These are phyloP conservation scores for Eragrostis tef DNA, from an alignment of 202 grass and related monocot species.

Conservation along the genomic window DNA sequence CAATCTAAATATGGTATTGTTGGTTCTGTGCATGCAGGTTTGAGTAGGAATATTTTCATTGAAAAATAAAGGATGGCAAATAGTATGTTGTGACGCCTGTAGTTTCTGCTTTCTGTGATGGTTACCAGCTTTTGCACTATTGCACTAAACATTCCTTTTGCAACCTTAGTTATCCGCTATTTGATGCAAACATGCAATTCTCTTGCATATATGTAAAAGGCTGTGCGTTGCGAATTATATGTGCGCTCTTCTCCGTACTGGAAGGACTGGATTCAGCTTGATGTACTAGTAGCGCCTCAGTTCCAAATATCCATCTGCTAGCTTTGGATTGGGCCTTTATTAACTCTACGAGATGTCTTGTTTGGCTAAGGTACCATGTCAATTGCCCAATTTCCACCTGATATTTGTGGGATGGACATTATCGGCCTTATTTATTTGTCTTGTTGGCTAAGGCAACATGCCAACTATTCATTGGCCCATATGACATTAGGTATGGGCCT, in stretches of 20 bases:
- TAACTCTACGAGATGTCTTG: too few species aligned
- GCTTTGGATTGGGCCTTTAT: neutral
- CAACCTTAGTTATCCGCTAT: neutral
- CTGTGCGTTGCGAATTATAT: neutral
- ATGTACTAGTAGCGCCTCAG: too few species aligned
- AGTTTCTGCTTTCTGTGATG: neutral
- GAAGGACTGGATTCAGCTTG: neutral
- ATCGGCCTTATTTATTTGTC: too few species aligned
- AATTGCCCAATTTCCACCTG: neutral
- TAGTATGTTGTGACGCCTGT: slow-evolving; percentile 7
- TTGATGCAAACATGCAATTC: neutral
- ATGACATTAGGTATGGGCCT: neutral
- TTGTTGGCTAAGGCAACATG: neutral
- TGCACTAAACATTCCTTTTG: neutral
- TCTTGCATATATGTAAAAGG: neutral
- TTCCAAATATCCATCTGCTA: neutral
- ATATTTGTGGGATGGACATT: too few species aligned
- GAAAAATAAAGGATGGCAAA: neutral
- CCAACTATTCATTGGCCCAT: neutral
- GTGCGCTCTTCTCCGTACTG: neutral
- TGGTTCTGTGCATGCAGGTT: slow-evolving; percentile 36
- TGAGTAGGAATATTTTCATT: slow-evolving; percentile 23
- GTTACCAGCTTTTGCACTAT: neutral
- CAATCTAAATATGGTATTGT: neutral
- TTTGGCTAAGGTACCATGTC: too few species aligned